phyloP scores from a whole-genome alignment of 257 asterid genomes.

The Scutellaria baicalensis region DNA sequence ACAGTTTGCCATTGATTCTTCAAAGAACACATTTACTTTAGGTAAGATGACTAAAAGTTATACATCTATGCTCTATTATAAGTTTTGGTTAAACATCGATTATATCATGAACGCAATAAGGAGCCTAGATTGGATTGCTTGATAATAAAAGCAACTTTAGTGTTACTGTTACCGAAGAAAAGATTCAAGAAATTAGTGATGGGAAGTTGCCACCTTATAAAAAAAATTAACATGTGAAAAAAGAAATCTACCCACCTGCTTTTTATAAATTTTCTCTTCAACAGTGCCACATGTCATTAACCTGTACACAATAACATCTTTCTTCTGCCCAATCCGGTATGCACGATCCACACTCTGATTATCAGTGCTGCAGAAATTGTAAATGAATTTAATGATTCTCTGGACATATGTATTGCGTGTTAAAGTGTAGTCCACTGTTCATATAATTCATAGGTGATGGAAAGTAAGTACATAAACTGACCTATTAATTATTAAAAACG shows the following conservation, averaged over 20 bases:
- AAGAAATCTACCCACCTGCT: constrained; percentile 50
- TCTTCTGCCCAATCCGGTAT: constrained; percentile 91
- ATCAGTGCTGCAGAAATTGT: constrained; percentile 67
- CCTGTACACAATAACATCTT: constrained; percentile 88
- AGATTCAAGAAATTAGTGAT: background rate
- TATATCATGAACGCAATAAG: background rate
- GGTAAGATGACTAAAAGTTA: background rate
- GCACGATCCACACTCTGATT: constrained; percentile 97
- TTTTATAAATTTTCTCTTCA: constrained; percentile 87
- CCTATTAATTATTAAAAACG: background rate
- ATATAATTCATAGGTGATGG: background rate
- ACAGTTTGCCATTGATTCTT: background rate
- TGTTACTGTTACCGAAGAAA: background rate
- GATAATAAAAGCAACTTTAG: background rate
- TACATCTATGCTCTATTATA: background rate
- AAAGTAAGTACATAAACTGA: background rate
- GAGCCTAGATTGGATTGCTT: background rate
- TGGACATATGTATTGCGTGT: background rate
- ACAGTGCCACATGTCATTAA: constrained; percentile 91
- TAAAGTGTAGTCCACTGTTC: background rate
- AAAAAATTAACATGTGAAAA: background rate
- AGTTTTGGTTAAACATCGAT: background rate
- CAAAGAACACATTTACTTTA: background rate
- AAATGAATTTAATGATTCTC: background rate
- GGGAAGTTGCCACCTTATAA: background rate